Conservation (phyloP, 2,329 filamentous ascomycete species). For the Phaeosphaeria sp. region DNA sequence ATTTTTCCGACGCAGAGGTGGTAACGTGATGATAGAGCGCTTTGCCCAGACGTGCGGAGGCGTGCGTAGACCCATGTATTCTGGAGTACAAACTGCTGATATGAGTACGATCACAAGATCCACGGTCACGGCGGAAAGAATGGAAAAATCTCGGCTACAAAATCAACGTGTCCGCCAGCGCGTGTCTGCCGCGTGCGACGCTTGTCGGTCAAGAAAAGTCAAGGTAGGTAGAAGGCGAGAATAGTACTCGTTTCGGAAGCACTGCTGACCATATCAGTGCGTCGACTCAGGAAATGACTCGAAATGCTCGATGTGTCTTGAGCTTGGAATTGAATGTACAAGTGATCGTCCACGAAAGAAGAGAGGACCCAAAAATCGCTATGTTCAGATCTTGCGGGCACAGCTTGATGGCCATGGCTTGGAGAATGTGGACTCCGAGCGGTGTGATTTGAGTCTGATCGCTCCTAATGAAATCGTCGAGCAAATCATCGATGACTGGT, state of each 20-base stretch:
- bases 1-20: conserved; percentile 5
- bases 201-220: conserved; percentile 27
- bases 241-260: not conserved
- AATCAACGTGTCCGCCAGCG: conserved; percentile 13
- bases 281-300: conserved; percentile 1
- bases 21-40: too few species aligned
- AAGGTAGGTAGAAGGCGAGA: conserved; percentile 12
- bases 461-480: conserved; percentile 13
- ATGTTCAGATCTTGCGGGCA: conserved; percentile 12
- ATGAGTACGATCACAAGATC: not conserved
- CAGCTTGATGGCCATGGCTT: conserved; percentile 4
- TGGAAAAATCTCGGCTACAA: conserved; percentile 6
- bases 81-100: not conserved
- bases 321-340: conserved; percentile 22
- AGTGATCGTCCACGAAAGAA: conserved; percentile 21
- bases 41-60: not conserved
- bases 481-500: conserved; percentile 24
- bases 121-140: not conserved
- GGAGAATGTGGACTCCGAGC: not conserved
- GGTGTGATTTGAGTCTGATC: conserved; percentile 8
- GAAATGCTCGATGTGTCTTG: conserved; percentile 17
- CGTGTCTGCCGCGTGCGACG: conserved; percentile 25
- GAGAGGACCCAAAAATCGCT: conserved; percentile 27
- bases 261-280: conserved; percentile 12
- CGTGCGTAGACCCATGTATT: not conserved